Evolutionary conservation across 805 yeast genomes (phyloP).

Genomic region (Candida multigemmis): DNA sequence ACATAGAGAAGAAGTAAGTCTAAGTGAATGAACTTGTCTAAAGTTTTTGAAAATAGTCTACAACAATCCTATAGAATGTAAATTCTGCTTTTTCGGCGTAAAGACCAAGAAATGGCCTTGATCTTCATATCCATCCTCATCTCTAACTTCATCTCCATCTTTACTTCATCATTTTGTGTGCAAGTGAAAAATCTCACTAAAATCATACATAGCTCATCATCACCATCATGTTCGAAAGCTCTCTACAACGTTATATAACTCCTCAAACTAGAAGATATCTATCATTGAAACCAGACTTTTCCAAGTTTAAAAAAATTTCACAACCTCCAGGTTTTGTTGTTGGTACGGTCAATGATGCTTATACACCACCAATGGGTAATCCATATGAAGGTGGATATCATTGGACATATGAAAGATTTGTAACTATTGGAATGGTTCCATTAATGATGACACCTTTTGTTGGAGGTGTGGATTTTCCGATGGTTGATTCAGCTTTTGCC

Average conservation of each 20-base stretch:
- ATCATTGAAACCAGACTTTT: conserved; percentile 36
- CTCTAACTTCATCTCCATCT: no score
- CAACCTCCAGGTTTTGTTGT: conserved; percentile 87
- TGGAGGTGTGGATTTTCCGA: conserved; percentile 61
- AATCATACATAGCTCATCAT: no score
- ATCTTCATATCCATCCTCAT: no score
- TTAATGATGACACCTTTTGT: conserved; percentile 67
- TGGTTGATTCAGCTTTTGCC: conserved; percentile 64
- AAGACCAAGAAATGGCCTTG: no score
- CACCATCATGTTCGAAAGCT: no score
- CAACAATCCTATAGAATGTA: no score
- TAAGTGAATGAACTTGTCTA: not conserved
- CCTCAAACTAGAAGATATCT: no score
- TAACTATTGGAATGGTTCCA: conserved; percentile 70
- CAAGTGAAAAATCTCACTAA: no score
- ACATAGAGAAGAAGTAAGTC: not conserved
- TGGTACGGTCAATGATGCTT: conserved; percentile 93
- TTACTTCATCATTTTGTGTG: no score
- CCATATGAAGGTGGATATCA: conserved; percentile 77
- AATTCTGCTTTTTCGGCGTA: no score
- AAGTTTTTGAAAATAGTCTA: no score
- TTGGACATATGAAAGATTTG: conserved; percentile 82
- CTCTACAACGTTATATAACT: no score
- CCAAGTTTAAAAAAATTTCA: conserved; percentile 43
- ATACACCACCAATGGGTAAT: conserved; percentile 51